These are phyloP conservation scores for Dipteronia sinensis DNA, from an alignment of 345 rosid genomes.

Conservation along the genomic window DNA sequence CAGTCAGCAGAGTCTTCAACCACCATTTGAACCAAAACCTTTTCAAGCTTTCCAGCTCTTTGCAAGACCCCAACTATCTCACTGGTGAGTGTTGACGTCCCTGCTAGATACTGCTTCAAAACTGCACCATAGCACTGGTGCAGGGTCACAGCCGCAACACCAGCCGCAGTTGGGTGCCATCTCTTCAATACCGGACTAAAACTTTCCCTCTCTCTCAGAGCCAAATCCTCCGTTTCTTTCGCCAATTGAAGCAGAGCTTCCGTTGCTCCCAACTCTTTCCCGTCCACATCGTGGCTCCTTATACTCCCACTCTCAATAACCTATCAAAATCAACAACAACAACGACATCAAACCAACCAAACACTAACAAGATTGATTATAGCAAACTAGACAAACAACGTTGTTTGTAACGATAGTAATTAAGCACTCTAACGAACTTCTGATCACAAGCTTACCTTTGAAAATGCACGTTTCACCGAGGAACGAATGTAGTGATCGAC, in stretches of 20 bases:
- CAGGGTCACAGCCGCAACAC: constrained; percentile 66
- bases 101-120: constrained; percentile 68
- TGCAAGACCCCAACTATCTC: constrained; percentile 70
- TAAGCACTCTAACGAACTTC: too few species aligned
- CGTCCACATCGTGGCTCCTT: constrained; percentile 36
- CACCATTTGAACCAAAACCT: constrained; percentile 79
- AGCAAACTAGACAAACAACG: too few species aligned
- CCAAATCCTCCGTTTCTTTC: constrained; percentile 77
- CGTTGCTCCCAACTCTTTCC: constrained; percentile 48
- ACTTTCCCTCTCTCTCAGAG: constrained; percentile 66
- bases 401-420: too few species aligned
- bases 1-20: constrained; percentile 80
- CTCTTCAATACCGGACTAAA: constrained; percentile 79
- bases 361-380: neutral
- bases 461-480: constrained; percentile 70
- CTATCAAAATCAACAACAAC: constrained; percentile 30
- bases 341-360: neutral
- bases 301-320: constrained; percentile 55
- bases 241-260: constrained; percentile 65
- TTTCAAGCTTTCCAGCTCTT: constrained; percentile 83
- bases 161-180: constrained; percentile 68
- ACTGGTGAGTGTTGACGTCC: constrained; percentile 40
- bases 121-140: constrained; percentile 77
- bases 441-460: constrained; percentile 43
- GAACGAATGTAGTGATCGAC: constrained; percentile 73